These are phyloP conservation scores for Termitomyces sp. DNA, from an alignment of 768 basidiomycete species.

Conservation along the genomic window DNA sequence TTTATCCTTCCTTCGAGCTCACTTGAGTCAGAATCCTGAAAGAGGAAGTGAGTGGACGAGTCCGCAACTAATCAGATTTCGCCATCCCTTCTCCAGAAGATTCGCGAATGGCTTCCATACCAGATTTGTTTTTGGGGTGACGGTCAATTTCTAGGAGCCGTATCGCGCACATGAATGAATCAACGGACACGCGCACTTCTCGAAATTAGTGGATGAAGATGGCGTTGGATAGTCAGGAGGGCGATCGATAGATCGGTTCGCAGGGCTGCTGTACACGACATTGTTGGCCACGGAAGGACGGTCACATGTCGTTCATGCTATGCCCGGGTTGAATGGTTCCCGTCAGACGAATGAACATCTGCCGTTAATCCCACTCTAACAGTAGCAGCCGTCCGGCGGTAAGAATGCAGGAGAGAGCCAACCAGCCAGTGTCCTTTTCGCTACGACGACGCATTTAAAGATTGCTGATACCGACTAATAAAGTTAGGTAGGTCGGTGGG, in stretches of 20 bases:
- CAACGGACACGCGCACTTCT: not conserved
- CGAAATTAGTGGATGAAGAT: not conserved
- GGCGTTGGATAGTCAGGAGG: not conserved
- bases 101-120: not conserved
- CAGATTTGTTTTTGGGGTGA: slow-evolving; percentile 2
- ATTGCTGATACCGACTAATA: not conserved
- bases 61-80: not conserved
- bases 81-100: slow-evolving; percentile 2
- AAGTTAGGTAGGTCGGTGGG: too few relatives aligned
- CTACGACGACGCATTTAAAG: not conserved
- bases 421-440: not conserved
- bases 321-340: not conserved
- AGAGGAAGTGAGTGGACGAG: not conserved
- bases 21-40: not conserved
- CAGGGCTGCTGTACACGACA: not conserved
- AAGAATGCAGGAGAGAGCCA: not conserved
- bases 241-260: not conserved
- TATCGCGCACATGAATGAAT: not conserved
- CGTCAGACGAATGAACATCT: not conserved
- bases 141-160: not conserved
- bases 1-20: not conserved
- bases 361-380: not conserved
- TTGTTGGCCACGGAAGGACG: not conserved
- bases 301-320: not conserved
- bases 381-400: not conserved